Percentiles rank a stretch among this genome's conserved stretches.
Conservation (phyloP, 2,329 filamentous ascomycete genomes). For the Paraphoma sp. region DNA sequence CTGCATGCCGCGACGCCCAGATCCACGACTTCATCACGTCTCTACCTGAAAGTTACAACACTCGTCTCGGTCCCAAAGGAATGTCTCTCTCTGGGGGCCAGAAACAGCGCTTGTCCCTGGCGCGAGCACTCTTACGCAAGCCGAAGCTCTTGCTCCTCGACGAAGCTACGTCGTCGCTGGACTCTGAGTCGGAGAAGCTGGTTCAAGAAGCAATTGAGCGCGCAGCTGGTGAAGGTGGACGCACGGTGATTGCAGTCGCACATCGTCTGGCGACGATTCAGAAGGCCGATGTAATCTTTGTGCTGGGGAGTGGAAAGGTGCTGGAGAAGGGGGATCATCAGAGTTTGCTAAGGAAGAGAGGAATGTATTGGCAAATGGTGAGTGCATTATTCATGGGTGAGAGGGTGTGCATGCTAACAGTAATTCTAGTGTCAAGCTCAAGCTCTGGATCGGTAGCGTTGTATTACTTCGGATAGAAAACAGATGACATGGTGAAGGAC, state of each 20-base stretch:
- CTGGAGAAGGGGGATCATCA: conserved; percentile 44
- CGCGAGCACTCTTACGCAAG: conserved; percentile 40
- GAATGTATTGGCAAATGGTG: conserved; percentile 46
- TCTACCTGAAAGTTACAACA: conserved; percentile 44
- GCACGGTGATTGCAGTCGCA: conserved; percentile 46
- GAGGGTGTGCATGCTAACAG: conserved; percentile 14
- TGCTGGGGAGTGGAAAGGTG: conserved; percentile 42
- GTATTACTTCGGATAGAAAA: not conserved
- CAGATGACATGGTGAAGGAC: not conserved
- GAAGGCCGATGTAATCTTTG: conserved; percentile 47
- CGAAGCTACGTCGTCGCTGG: conserved; percentile 43
- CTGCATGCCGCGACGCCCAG: conserved; percentile 44
- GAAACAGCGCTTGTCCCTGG: conserved; percentile 44
- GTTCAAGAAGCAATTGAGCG: conserved; percentile 45
- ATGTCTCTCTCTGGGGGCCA: conserved; percentile 44
- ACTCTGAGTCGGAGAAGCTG: conserved; percentile 43
- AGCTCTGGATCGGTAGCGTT: conserved; percentile 40
- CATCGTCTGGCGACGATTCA: conserved; percentile 48
- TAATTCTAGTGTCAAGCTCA: conserved; percentile 44
- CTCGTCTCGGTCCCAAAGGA: conserved; percentile 45
- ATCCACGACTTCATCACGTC: conserved; percentile 49
- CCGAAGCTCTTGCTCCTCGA: conserved; percentile 44
- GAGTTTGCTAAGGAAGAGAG: conserved; percentile 33
- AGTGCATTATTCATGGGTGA: conserved; percentile 7
- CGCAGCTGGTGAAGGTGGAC: conserved; percentile 28